Evolutionary conservation across 2,329 filamentous ascomycete species (phyloP), one percentile per base, ranked within the genome.

Genomic region (Colletotrichum phormii): DNA sequence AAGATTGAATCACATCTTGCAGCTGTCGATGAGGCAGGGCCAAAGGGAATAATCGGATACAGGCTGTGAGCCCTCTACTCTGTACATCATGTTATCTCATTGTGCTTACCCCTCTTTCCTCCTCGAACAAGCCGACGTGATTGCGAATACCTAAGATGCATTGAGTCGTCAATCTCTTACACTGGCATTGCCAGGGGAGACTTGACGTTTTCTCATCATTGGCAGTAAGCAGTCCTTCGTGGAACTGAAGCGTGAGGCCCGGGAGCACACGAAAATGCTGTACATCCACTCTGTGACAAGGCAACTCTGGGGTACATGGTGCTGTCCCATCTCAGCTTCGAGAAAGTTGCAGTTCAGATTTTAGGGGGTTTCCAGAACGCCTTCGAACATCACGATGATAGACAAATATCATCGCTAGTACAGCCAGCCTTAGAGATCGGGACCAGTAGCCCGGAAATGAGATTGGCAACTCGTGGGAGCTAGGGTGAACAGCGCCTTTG

Each of bases 111-210:
- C 15, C 9, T 3, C 2, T n/a, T 13, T n/a, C 49, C 12, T n/a
- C 12, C 1, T 35, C 18, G 12, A 22, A 15, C 9, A 46, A 37
- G 29, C 22, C 13, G 22, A 35, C 11, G 22, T 33, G 64, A 42
- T 60, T 35, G 29, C 26, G 26, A 18, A 53, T 37, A 26, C 24
- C 24, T 26, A 49, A 37, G 5, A 13, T 57, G 4, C 8, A 49
- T 46, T 9, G n/a, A 37, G 29, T 29, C 49, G 57, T 71, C 46
- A 68, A 71, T 62, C 64, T 67, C 64, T 22, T 24, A 71, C 68
- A 35, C 46, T 18, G 33, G 12, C 26, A 4, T 15, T 68, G 29
- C 26, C 35, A 33, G 18, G n/a, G 33, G 6, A 26, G 13, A n/a
- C 8, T 11, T n/a, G 24, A 22, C 9, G 9, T 4, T 22, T 12